Evolutionary conservation across 306 rosid genomes (phyloP), one percentile per base, ranked within the genome.

Genomic region (Carpinus fangiana): DNA sequence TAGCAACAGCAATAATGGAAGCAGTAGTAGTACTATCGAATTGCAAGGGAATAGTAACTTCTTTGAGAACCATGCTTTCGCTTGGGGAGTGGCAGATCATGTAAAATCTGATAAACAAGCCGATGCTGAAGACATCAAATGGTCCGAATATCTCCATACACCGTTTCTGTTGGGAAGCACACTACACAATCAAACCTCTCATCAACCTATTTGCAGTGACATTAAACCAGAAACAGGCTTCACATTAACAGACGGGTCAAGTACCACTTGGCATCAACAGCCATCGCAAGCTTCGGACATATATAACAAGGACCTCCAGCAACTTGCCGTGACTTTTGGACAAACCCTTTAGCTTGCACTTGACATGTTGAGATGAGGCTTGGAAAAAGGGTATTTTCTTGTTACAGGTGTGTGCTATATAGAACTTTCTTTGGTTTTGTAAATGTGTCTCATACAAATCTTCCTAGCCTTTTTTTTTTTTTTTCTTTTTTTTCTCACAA

Each of bases 251-350:
- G 76, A 82, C 4, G 87, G 79, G 12, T 72, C 88, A 43, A 70
- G 56, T 56, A 68, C 43, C 38, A 81, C 68, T 50, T 88, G 89
- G 87, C 81, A 86, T 73, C 87, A 77, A 67, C 83, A 76, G 36
- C 79, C 76, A 71, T 79, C 82, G 69, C 89, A 87, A 61, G 76
- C 70, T 74, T 79, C 87, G 17, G 93, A 90, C 75, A 74, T 87
- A 76, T 92, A 86, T 81, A 78, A 82, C 73, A 89, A 92, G 86
- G 95, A 92, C 76, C 87, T 91, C 14, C 98, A 90, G 76, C 91
- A 89, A 83, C 90, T 92, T 59, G 90, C 97, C 38, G 72, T 91
- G 77, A 83, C 98, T 74, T 92, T 89, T 80, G 93, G 97, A 78
- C 93, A 92, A 70, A 87, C 92, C 64, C 92, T 92, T 81, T 92